Evolutionary conservation across 108 stramenopile species (phyloP).

Genomic region (Pseudonitzschia multistriata): DNA sequence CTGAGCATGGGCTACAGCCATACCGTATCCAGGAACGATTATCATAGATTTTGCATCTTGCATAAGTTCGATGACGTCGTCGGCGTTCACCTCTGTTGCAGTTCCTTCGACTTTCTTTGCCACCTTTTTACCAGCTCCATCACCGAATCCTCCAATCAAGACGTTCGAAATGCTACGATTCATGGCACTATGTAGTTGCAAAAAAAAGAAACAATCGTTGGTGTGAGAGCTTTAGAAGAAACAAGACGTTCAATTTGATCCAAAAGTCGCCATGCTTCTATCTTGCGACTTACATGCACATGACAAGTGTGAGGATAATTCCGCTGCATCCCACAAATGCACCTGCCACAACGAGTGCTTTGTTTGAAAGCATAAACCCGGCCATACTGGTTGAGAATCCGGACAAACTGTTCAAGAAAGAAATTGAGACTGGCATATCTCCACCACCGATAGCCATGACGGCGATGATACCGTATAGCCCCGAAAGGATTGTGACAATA

Average conservation of each 20-base stretch:
- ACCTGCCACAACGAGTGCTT: conserved; percentile 74
- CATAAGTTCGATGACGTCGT: conserved; percentile 55
- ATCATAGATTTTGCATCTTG: conserved; percentile 61
- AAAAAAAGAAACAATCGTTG: not conserved
- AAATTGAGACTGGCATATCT: conserved; percentile 89
- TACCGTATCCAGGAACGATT: conserved; percentile 86
- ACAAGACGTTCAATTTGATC: not conserved
- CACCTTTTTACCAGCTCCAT: conserved; percentile 32
- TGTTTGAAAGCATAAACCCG: conserved; percentile 87
- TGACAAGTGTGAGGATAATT: conserved; percentile 80
- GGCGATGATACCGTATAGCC: conserved; percentile 58
- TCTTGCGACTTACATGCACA: conserved; percentile 57
- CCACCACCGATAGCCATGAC: conserved; percentile 69
- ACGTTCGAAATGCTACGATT: conserved; percentile 78
- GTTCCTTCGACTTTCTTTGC: conserved; percentile 38
- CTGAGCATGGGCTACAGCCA: conserved; percentile 86
- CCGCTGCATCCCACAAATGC: conserved; percentile 86
- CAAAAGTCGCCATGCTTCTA: too few relatives aligned
- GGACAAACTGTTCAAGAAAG: conserved; percentile 79
- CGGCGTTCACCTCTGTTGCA: conserved; percentile 43
- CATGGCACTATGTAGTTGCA: conserved; percentile 50
- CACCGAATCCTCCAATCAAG: conserved; percentile 70
- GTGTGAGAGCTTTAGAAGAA: not conserved
- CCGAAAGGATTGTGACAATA: conserved; percentile 49
- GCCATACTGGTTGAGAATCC: conserved; percentile 86